These are phyloP conservation scores for Phytophthora constricta DNA, from an alignment of 352 stramenopile species.

Conservation along the genomic window DNA sequence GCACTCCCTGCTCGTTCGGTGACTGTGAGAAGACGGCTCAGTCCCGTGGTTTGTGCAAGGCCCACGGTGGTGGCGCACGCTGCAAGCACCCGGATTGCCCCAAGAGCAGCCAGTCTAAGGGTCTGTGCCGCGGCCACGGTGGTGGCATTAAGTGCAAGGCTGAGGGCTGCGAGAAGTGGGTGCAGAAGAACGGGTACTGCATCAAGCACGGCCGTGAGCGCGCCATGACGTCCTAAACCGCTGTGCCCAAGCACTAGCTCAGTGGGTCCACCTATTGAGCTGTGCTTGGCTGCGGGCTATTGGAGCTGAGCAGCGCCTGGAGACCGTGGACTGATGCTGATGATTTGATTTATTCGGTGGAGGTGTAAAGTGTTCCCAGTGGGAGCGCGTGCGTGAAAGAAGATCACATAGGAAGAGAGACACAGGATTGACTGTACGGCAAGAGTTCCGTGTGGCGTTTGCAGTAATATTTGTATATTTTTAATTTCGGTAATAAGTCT, in stretches of 20 bases:
- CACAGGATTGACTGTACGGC: constrained; percentile 17
- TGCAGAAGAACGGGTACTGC: constrained; percentile 91
- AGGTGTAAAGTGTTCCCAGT: constrained; percentile 20
- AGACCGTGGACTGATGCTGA: constrained; percentile 26
- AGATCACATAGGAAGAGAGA: constrained; percentile 17
- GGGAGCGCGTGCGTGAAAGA: constrained; percentile 29
- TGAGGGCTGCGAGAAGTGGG: constrained; percentile 88
- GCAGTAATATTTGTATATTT: constrained; percentile 33
- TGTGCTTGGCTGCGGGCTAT: constrained; percentile 15
- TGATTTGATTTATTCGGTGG: constrained; percentile 59
- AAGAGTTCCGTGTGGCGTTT: constrained; percentile 31
- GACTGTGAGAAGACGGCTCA: constrained; percentile 90
- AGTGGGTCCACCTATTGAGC: constrained; percentile 6
- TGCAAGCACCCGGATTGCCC: constrained; percentile 88
- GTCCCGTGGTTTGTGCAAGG: constrained; percentile 85
- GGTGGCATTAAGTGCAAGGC: constrained; percentile 89
- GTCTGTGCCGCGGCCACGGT: constrained; percentile 82
- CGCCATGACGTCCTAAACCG: constrained; percentile 62
- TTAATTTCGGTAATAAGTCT: neutral
- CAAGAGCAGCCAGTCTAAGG: constrained; percentile 87
- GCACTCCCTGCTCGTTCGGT: constrained; percentile 84
- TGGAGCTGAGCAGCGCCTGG: constrained; percentile 11
- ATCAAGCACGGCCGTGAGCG: constrained; percentile 88
- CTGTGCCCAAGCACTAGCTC: constrained; percentile 7
- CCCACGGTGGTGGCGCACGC: constrained; percentile 78